Evolutionary conservation across 148 eudicot genomes (phyloP), one percentile per base, ranked within the genome.

Genomic region (Chenopodium berlandieri): DNA sequence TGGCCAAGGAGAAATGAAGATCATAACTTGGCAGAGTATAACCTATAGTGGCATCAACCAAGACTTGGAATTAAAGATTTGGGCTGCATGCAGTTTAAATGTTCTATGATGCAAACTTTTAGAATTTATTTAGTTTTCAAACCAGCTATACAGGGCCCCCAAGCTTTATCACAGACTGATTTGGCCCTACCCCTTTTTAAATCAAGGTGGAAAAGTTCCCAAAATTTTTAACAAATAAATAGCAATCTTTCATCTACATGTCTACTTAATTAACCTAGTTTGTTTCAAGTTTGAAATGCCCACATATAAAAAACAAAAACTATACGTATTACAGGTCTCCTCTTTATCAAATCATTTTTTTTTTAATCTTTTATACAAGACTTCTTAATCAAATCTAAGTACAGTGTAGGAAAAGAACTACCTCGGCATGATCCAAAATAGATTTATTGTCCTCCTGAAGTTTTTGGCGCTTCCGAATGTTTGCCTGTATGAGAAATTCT

Each of bases 401-500:
- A 40, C 73, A 70, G 10, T 68, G 44, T 44, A 60, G 23, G 27
- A 78, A 17, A 23, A 76, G 65, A 82, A 65, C 44, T 84, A 92
- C 99, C 99, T 97, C 92, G 80, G 80, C 86, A 76, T 78, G 86
- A 82, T 91, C 87, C 82, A 64, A 76, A 64, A 58, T 86, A 81
- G 91, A 50, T 79, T 88, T 75, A 66, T 85, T 82, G 75, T 84
- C 91, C 56, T 91, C 91, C 68, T 91, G 88, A 78, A 91, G 82
- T 84, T 89, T 94, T 80, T 75, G 91, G 70, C 98, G 97, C 89
- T 97, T 97, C 79, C 87, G 91, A 90, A 91, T 92, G 85, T 94
- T 97, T 27, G 99, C 98, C 89, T 89, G 95, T 84, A 97, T 94
- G 78, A 94, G 95, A 85, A 85, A 97, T 16, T 87, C 95, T 23